Percentiles rank a stretch among this genome's conserved stretches.
phyloP scores from a whole-genome alignment of 2,329 filamentous ascomycete genomes.

The Trichoderma cornu-damae region DNA sequence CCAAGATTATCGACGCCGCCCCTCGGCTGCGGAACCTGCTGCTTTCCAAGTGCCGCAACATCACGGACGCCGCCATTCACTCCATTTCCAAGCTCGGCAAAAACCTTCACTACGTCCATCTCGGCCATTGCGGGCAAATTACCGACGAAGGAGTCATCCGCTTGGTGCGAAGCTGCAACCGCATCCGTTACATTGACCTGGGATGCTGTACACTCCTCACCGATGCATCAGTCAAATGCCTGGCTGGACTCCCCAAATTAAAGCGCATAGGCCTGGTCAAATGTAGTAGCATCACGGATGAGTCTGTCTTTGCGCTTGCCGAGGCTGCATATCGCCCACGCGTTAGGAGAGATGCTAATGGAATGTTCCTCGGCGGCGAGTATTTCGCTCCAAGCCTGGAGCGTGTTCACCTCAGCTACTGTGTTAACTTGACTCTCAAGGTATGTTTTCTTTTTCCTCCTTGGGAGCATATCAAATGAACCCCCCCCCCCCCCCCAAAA shows the following conservation, averaged over 20 bases:
- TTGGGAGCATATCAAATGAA: too few relatives aligned
- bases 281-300: conserved; percentile 83
- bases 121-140: conserved; percentile 88
- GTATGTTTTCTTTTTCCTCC: conserved; percentile 46
- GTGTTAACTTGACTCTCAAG: conserved; percentile 73
- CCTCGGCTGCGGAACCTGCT: conserved; percentile 89
- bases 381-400: conserved; percentile 66
- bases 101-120: conserved; percentile 93
- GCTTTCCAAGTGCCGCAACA: conserved; percentile 85
- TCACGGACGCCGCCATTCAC: conserved; percentile 82
- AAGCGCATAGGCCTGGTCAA: conserved; percentile 95
- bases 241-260: conserved; percentile 84
- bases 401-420: conserved; percentile 94
- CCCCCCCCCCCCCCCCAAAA: too few relatives aligned
- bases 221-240: conserved; percentile 75
- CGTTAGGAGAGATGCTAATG: conserved; percentile 45
- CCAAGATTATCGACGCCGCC: conserved; percentile 79
- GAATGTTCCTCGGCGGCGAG: conserved; percentile 45
- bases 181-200: conserved; percentile 94
- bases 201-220: conserved; percentile 91
- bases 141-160: conserved; percentile 83
- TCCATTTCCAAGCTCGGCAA: conserved; percentile 87
- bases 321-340: conserved; percentile 56
- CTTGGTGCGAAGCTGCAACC: conserved; percentile 79
- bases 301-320: conserved; percentile 79